Base-by-base conservation (phyloP, 306 rosid genomes). In the Pachyrhizus erosus region DNA sequence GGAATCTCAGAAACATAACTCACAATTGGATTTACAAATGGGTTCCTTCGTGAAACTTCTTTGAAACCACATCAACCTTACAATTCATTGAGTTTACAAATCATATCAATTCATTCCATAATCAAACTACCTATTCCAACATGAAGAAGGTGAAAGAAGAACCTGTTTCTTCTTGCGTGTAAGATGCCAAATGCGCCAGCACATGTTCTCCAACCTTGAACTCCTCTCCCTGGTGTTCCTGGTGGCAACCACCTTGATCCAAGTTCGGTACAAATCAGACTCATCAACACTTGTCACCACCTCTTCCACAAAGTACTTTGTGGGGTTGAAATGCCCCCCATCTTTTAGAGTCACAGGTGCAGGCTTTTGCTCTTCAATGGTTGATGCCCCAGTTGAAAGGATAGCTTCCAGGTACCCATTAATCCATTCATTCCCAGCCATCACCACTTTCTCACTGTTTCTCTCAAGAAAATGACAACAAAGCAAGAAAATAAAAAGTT, bases 121-220 rank as follows among this genome's bases (percentile, higher is more conserved):
- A 65, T 9, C 71, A 29, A 61, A 61, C 18, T 13, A 23, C 31
- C 31, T 27, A 27, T 27, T 27, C 31, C 31, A 27, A 27, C 31
- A 27, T 27, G 31, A 27, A 27, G 31, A 27, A 3, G 31, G 31
- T 27, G 7, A 34, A 34, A 54, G 4, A 37, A 20, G 39, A 70
- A 84, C 87, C 87, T 84, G 84, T 37, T 94, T 51, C 89, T 94
- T 92, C 97, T 90, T 94, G 71, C 98, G 90, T 2, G 98, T 83
- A 76, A 94, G 98, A 39, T 94, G 97, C 98, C 98, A 94, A 87
- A 94, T 94, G 61, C 98, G 93, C 98, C 98, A 94, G 85, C 98
- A 94, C 98, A 94, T 94, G 29, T 94, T 94, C 93, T 94, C 98
- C 15, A 92, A 89, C 86, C 98, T 89, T 9, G 97, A 92, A 82